Evolutionary conservation across 352 stramenopile genomes (phyloP).

Genomic region (Lagenidium giganteum): DNA sequence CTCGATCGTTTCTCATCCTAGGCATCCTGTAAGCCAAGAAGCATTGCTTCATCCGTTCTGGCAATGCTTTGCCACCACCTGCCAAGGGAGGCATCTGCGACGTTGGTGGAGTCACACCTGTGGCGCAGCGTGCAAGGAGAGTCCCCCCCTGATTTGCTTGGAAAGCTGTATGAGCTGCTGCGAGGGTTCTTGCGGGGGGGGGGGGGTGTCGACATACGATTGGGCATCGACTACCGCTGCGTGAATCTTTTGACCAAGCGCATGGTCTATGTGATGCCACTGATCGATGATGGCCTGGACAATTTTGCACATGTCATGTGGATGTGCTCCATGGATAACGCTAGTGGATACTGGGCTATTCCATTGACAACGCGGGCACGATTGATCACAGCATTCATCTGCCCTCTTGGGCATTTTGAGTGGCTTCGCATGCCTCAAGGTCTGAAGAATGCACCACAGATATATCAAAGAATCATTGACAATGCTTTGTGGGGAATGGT

Average conservation of each 20-base stretch:
- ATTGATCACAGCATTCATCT: slow-evolving; percentile 10
- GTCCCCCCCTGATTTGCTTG: too few species aligned
- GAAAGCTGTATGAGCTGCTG: background rate
- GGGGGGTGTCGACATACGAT: too few species aligned
- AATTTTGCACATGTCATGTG: slow-evolving; percentile 1
- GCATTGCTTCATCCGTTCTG: too few species aligned
- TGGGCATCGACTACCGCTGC: too few species aligned
- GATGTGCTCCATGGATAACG: slow-evolving; percentile 13
- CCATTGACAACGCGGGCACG: background rate
- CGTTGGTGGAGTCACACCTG: too few species aligned
- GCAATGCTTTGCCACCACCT: too few species aligned
- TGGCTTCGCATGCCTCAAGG: slow-evolving; percentile 15
- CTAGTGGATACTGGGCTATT: slow-evolving; percentile 13
- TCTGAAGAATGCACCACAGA: slow-evolving; percentile 16
- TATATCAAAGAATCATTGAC: slow-evolving; percentile 16
- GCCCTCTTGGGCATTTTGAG: slow-evolving; percentile 14
- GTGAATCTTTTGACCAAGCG: too few species aligned
- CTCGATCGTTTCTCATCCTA: slow-evolving; percentile 10
- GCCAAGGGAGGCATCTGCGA: too few species aligned
- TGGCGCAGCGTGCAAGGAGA: too few species aligned
- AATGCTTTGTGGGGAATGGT: slow-evolving; percentile 7
- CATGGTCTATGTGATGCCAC: too few species aligned
- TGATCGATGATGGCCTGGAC: too few species aligned
- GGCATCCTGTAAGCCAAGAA: background rate
- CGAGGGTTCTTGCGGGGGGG: too few species aligned